Evolutionary conservation across 1,139 yeast genomes (phyloP).

Genomic region (Saccharomyces hybrid): DNA sequence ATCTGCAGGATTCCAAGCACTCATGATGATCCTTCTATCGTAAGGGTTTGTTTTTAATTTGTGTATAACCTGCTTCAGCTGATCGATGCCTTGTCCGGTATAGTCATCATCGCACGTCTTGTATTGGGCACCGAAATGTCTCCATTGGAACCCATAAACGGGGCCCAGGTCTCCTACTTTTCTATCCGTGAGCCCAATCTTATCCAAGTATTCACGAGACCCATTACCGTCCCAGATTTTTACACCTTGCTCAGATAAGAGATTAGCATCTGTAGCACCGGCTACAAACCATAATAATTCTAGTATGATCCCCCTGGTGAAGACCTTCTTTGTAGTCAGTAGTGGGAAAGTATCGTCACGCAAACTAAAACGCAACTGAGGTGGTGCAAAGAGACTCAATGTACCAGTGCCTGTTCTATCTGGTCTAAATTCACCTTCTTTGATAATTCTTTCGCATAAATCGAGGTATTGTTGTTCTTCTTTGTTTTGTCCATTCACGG

Average conservation of each 20-base stretch:
- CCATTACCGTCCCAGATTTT: slow-evolving; percentile 99
- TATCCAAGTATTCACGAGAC: slow-evolving; percentile 83
- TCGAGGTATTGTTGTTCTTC: slow-evolving; percentile 86
- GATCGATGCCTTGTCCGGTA: slow-evolving; percentile 83
- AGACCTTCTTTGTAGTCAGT: slow-evolving; percentile 86
- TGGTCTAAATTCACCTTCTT: slow-evolving; percentile 81
- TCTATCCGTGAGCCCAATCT: slow-evolving; percentile 68
- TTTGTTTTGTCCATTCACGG: slow-evolving; percentile 24
- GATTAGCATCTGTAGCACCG: slow-evolving; percentile 84
- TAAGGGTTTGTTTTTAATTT: slow-evolving; percentile 82
- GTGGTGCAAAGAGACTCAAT: slow-evolving; percentile 83
- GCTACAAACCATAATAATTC: slow-evolving; percentile 89
- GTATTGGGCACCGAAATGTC: slow-evolving; percentile 95
- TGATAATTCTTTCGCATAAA: slow-evolving; percentile 66
- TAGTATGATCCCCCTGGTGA: slow-evolving; percentile 78
- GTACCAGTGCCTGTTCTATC: slow-evolving; percentile 99
- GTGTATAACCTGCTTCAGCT: slow-evolving; percentile 68
- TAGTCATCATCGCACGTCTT: slow-evolving; percentile 80
- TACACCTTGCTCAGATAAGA: slow-evolving; percentile 72
- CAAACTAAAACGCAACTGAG: slow-evolving; percentile 79
- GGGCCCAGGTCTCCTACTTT: slow-evolving; percentile 96
- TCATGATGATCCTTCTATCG: slow-evolving; percentile 85
- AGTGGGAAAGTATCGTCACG: slow-evolving; percentile 71
- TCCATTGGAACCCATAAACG: slow-evolving; percentile 98
- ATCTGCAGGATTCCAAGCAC: slow-evolving; percentile 98